These are phyloP conservation scores for Magnusiomyces sp. DNA, from an alignment of 1,139 yeast species.

Conservation along the genomic window DNA sequence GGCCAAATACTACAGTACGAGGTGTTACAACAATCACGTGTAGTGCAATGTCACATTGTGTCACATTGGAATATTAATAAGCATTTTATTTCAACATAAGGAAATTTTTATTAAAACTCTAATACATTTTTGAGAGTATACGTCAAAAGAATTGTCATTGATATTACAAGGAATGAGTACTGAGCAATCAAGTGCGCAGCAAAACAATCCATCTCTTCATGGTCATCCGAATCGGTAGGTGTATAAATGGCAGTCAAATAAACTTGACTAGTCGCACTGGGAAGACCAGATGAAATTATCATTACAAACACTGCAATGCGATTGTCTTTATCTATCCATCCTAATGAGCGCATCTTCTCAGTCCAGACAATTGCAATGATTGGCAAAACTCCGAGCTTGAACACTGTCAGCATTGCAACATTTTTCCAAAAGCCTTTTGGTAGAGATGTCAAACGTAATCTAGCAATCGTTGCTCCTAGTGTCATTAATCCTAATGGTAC, in stretches of 20 bases:
- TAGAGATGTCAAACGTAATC: slow-evolving; percentile 51
- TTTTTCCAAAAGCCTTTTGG: slow-evolving; percentile 69
- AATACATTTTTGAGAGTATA: slow-evolving; percentile 26
- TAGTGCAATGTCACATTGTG: too few relatives aligned
- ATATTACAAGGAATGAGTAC: slow-evolving; percentile 50
- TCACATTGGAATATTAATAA: too few relatives aligned
- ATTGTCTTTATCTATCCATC: slow-evolving; percentile 39
- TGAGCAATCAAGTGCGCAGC: slow-evolving; percentile 66
- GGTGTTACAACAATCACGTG: too few relatives aligned
- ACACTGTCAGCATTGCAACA: slow-evolving; percentile 37
- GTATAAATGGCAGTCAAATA: slow-evolving; percentile 81
- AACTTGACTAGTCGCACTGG: slow-evolving; percentile 77
- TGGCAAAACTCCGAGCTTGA: slow-evolving; percentile 49
- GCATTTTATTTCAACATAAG: too few relatives aligned
- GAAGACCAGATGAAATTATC: slow-evolving; percentile 69
- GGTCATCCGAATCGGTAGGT: slow-evolving; percentile 40
- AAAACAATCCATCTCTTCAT: slow-evolving; percentile 77
- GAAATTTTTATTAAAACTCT: background rate
- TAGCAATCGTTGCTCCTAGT: slow-evolving; percentile 78
- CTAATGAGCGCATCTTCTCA: slow-evolving; percentile 38
- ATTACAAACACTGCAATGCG: slow-evolving; percentile 65
- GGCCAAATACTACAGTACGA: too few relatives aligned
- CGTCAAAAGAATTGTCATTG: slow-evolving; percentile 45
- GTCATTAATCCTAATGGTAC: slow-evolving; percentile 79
- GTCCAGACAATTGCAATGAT: slow-evolving; percentile 54